phyloP scores from a whole-genome alignment of 345 rosid genomes.

The Salix udensis region DNA sequence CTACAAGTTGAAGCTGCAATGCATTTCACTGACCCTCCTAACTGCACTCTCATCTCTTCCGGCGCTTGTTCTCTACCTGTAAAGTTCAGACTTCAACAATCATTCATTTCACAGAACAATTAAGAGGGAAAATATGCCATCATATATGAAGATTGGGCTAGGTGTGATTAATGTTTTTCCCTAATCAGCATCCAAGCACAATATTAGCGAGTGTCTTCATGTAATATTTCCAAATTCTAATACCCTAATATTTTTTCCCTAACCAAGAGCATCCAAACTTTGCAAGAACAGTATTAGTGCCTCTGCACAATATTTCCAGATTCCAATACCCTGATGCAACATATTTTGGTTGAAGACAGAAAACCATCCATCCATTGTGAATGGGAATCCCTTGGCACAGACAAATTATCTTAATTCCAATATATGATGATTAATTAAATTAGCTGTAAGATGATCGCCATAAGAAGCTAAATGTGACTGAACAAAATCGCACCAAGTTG shows the following conservation, averaged over 20 bases:
- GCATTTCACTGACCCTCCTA: slow-evolving; percentile 7
- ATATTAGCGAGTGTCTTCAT: no score
- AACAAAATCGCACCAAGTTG: background rate
- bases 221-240: no score
- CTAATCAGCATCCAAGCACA: background rate
- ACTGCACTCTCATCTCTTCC: slow-evolving; percentile 42
- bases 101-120: background rate
- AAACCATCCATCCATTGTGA: background rate
- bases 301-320: no score
- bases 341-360: background rate
- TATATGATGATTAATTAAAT: background rate
- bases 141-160: background rate
- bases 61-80: slow-evolving; percentile 64
- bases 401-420: background rate
- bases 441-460: background rate
- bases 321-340: no score
- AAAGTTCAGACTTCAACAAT: slow-evolving; percentile 10
- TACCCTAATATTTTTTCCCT: no score
- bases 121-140: background rate
- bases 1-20: slow-evolving; percentile 30
- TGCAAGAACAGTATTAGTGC: no score
- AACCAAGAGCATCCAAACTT: no score
- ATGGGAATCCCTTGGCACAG: background rate
- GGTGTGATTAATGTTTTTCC: background rate
- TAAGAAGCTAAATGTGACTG: background rate